phyloP scores from a whole-genome alignment of 352 stramenopile genomes.

The Peronospora destructor region DNA sequence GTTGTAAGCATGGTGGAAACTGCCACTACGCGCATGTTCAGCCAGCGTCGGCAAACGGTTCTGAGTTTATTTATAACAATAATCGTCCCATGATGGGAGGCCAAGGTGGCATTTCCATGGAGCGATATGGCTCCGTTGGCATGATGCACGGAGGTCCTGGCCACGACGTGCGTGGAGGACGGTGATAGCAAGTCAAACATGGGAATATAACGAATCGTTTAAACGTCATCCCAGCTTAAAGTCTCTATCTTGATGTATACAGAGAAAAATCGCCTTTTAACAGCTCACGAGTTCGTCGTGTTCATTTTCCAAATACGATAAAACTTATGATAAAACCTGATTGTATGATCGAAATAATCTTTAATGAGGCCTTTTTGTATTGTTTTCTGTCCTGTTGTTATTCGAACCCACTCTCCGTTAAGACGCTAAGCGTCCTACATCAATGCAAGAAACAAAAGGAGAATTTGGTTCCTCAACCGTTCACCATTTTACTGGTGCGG shows the following conservation, averaged over 20 bases:
- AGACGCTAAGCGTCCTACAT: slow-evolving; percentile 5
- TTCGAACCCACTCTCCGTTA: slow-evolving; percentile 20
- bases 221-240: slow-evolving; percentile 20
- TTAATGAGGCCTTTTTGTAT: slow-evolving; percentile 18
- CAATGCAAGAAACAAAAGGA: slow-evolving; percentile 18
- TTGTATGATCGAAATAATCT: too few relatives aligned
- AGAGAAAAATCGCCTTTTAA: too few relatives aligned
- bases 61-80: slow-evolving; percentile 59
- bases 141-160: slow-evolving; percentile 36
- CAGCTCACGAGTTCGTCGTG: too few relatives aligned
- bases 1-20: slow-evolving; percentile 65
- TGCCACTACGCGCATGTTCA: slow-evolving; percentile 68
- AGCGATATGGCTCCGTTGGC: slow-evolving; percentile 37
- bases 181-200: slow-evolving; percentile 23
- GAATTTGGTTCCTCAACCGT: background rate
- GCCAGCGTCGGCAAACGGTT: slow-evolving; percentile 27
- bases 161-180: slow-evolving; percentile 49
- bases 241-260: slow-evolving; percentile 18
- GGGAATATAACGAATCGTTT: slow-evolving; percentile 20
- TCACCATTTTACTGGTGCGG: slow-evolving; percentile 13
- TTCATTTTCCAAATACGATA: too few relatives aligned
- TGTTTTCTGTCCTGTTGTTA: slow-evolving; percentile 39
- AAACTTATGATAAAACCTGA: too few relatives aligned
- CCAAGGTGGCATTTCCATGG: slow-evolving; percentile 22
- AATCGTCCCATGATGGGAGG: slow-evolving; percentile 30